These are phyloP conservation scores for Elymus sibiricus DNA, from an alignment of 176 grass and related monocot genomes.

Conservation along the genomic window DNA sequence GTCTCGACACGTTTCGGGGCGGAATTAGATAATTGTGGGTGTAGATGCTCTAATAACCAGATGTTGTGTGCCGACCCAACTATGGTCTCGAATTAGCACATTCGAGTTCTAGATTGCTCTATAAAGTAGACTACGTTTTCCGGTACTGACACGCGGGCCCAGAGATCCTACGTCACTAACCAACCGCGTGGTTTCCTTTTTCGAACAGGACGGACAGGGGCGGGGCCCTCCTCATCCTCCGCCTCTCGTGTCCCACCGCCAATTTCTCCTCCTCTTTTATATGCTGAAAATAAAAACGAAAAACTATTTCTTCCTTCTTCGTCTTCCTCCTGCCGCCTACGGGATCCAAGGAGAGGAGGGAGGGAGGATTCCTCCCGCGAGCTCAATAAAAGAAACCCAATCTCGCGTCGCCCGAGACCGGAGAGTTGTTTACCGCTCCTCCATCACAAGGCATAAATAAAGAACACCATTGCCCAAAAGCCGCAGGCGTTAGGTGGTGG, in stretches of 20 bases:
- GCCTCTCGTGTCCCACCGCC: background rate
- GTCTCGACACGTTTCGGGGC: no score
- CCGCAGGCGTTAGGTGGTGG: conserved; percentile 8
- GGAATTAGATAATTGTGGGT: no score
- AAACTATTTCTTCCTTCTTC: background rate
- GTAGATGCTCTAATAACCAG: no score
- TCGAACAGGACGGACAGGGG: background rate
- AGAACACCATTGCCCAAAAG: background rate
- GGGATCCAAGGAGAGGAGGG: background rate
- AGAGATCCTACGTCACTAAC: background rate
- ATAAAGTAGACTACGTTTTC: no score
- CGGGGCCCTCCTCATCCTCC: background rate
- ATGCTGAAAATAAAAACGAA: no score
- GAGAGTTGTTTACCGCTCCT: background rate
- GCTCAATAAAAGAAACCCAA: background rate
- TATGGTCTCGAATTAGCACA: no score
- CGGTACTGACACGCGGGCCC: background rate
- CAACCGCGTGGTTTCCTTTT: background rate
- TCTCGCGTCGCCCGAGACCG: background rate
- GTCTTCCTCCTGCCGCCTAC: conserved; percentile 19
- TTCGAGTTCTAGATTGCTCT: no score
- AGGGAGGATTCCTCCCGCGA: background rate
- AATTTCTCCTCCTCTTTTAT: background rate
- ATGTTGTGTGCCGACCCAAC: no score
- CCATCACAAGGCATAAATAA: background rate